Conservation (phyloP, 2,329 filamentous ascomycete genomes). For the Diaporthe ilicicola region DNA sequence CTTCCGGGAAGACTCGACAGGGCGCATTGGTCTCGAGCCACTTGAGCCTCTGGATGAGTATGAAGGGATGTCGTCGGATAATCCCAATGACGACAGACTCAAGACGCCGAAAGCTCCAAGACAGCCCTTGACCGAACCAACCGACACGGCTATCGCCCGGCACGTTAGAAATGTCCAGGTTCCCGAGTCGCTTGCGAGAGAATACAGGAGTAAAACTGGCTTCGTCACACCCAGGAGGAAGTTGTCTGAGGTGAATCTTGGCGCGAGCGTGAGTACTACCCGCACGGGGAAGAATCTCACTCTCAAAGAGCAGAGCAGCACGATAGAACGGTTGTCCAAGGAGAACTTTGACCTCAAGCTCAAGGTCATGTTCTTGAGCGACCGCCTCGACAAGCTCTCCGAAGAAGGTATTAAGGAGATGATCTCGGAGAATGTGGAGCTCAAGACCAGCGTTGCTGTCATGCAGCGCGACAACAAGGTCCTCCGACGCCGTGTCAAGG, state of each 20-base stretch:
- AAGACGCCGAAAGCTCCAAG: conserved; percentile 75
- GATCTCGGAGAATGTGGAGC: conserved; percentile 96
- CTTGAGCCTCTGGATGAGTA: conserved; percentile 61
- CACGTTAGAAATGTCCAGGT: conserved; percentile 92
- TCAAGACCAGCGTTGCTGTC: conserved; percentile 89
- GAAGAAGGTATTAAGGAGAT: conserved; percentile 98
- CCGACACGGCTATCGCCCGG: conserved; percentile 87
- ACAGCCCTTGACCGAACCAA: conserved; percentile 70
- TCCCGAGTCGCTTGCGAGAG: conserved; percentile 84
- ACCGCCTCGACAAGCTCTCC: conserved; percentile 90
- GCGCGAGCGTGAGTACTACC: conserved; percentile 56
- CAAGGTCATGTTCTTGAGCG: conserved; percentile 96
- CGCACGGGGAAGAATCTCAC: conserved; percentile 78
- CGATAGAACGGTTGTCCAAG: conserved; percentile 94
- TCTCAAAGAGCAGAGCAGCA: conserved; percentile 96
- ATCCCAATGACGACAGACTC: conserved; percentile 56
- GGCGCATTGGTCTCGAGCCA: conserved; percentile 52
- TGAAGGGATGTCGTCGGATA: conserved; percentile 42
- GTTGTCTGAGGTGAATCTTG: conserved; percentile 60
- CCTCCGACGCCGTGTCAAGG: conserved; percentile 81
- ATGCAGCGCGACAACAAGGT: conserved; percentile 91
- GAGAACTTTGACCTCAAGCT: conserved; percentile 98
- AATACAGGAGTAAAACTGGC: conserved; percentile 81
- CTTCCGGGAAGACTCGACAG: conserved; percentile 61
- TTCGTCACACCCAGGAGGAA: conserved; percentile 65